These are phyloP conservation scores for Colletotrichum gigasporum DNA, from an alignment of 2,329 filamentous ascomycete genomes.

Conservation along the genomic window DNA sequence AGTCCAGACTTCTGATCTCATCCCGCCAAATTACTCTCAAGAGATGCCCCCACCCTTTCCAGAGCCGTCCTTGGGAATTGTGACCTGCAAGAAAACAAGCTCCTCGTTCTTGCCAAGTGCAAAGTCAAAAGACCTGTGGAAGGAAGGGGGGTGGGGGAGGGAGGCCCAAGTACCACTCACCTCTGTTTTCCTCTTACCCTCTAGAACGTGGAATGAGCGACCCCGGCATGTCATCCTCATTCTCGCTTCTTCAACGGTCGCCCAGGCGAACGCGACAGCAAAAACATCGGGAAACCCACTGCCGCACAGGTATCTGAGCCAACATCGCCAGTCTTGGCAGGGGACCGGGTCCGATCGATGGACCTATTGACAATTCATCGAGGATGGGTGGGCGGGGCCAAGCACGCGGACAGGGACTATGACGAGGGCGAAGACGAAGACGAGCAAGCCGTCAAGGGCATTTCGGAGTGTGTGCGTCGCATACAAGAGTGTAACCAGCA, in stretches of 20 bases:
- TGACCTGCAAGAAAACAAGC: too few species aligned
- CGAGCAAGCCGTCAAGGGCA: not conserved
- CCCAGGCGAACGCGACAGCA: not conserved
- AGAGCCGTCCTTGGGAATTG: too few species aligned
- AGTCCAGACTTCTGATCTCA: not conserved
- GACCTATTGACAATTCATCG: not conserved
- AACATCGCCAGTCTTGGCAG: conserved; percentile 17
- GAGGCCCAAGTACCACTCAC: conserved; percentile 1
- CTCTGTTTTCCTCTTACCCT: too few species aligned
- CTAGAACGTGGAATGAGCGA: too few species aligned
- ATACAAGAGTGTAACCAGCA: conserved; percentile 12
- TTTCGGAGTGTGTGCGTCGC: not conserved
- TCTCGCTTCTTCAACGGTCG: not conserved
- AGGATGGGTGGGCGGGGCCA: not conserved
- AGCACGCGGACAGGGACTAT: not conserved
- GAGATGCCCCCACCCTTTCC: too few species aligned
- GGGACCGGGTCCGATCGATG: conserved; percentile 6
- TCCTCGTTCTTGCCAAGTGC: not conserved
- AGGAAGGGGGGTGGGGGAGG: not conserved
- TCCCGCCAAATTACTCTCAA: too few species aligned
- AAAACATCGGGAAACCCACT: not conserved
- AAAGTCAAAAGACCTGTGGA: not conserved
- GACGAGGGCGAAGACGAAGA: not conserved
- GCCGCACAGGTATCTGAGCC: not conserved
- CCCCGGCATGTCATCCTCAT: conserved; percentile 3